Base-by-base conservation (phyloP, 768 basidiomycete genomes). In the Naganishia kalamii region DNA sequence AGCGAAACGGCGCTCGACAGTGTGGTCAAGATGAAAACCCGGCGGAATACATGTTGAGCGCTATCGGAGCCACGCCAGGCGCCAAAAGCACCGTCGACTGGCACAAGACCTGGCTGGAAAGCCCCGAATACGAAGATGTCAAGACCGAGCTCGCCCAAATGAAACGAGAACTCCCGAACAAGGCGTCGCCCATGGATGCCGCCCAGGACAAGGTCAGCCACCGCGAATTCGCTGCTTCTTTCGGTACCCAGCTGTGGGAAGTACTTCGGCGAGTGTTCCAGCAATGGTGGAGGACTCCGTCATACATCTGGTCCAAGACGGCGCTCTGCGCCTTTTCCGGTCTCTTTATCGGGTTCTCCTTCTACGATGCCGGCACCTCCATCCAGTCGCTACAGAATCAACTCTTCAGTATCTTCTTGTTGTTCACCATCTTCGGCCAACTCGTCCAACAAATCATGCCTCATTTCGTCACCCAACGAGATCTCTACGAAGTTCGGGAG, bases 1-100 rank as follows among this genome's bases (percentile, higher is more conserved):
- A 85, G 25, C 81, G 81, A 17, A 79, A 88, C 67, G 90, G 90
- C 15, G 91, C 88, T 0, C 67, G 76, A 30, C 52, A 62, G 25
- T 92, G 89, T 75, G 89, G 89, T 3, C 29, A 29, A 30, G 86
- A 87, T 67, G 86, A 86, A 72, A 94, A 94, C 75, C 89, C 80
- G 0, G 80, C 81, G 29, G 80, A 81, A 66, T 77, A 70, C 70
- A 75, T 75, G 77, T 81, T 92, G 3, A 87, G 88, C 62, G 88
- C 86, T n/a, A 91, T 91, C 65, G 90, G 91, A 67, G 89, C 90
- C 30, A 88, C 76, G 13, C 76, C 76, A 12, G 75, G 88, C 2
- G 84, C 85, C 1, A 85, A 86, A 35, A 74, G 72, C 1, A 83
- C 85, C 0, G 79, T 81, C 17, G 84, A 88, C 65, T 90, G 88